Percentiles rank a stretch among this genome's conserved stretches.
phyloP scores from a whole-genome alignment of 2,329 filamentous ascomycete genomes.

The Sclerotiophoma versabilis region DNA sequence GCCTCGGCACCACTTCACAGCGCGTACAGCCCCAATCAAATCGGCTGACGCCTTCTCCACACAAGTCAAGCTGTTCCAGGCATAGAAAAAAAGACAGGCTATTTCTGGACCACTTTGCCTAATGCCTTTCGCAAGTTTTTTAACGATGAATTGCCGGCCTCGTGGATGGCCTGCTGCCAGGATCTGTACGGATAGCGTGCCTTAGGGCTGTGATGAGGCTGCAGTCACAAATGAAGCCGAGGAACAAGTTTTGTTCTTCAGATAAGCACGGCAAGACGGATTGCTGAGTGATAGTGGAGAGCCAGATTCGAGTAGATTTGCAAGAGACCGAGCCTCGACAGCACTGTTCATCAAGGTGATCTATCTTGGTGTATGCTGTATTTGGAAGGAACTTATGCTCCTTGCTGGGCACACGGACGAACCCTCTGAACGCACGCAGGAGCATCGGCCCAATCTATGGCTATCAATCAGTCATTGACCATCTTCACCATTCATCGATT shows the following conservation, averaged over 20 bases:
- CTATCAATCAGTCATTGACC: constrained; percentile 1
- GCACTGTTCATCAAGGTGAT: not conserved
- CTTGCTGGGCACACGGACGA: not conserved
- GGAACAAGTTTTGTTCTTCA: constrained; percentile 12
- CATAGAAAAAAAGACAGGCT: constrained; percentile 31
- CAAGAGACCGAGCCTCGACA: not conserved
- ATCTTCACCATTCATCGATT: not conserved
- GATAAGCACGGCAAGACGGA: constrained; percentile 14
- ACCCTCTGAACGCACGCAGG: not conserved
- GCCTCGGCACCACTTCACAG: constrained; percentile 23
- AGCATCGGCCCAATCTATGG: not conserved
- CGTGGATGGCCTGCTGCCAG: constrained; percentile 17
- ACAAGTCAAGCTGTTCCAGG: constrained; percentile 25
- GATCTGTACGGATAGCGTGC: constrained; percentile 24
- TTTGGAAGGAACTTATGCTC: not conserved
- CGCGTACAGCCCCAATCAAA: constrained; percentile 16
- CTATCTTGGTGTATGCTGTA: not conserved
- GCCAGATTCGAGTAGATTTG: not conserved
- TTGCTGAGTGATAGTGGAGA: constrained; percentile 24
- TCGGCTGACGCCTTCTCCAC: constrained; percentile 12
- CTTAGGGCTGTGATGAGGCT: constrained; percentile 40
- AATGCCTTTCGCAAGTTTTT: constrained; percentile 2
- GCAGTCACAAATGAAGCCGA: constrained; percentile 28
- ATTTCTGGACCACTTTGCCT: constrained; percentile 31
- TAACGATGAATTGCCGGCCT: constrained; percentile 18